A percentile compares a stretch with the other conserved stretches of the same genome.
phyloP scores from a whole-genome alignment of 768 basidiomycete genomes.

The Sporobolomyces roseus region DNA sequence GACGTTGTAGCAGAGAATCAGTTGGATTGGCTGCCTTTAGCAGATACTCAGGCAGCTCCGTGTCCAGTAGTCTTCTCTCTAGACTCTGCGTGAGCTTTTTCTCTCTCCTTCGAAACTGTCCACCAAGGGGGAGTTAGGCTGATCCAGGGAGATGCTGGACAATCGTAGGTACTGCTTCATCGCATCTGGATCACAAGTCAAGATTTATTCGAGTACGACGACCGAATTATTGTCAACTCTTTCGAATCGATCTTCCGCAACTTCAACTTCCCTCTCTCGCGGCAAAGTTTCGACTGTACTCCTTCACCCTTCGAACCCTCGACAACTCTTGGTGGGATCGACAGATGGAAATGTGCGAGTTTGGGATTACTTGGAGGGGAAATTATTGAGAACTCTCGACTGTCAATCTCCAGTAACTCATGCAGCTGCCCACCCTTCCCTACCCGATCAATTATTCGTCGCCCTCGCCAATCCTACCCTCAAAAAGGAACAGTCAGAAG shows the following conservation, averaged over 20 bases:
- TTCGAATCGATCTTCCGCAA: conserved; percentile 50
- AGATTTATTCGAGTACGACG: conserved; percentile 75
- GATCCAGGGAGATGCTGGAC: too few relatives aligned
- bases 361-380: conserved; percentile 90
- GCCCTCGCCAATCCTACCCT: conserved; percentile 47
- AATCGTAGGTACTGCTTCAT: conserved; percentile 82
- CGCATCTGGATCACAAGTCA: conserved; percentile 71
- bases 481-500: neutral
- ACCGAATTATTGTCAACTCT: conserved; percentile 78
- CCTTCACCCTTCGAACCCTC: conserved; percentile 77
- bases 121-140: too few relatives aligned
- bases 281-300: conserved; percentile 65
- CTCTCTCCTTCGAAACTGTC: neutral
- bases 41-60: neutral
- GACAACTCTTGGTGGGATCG: conserved; percentile 83
- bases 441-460: conserved; percentile 68
- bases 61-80: conserved; percentile 38
- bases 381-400: conserved; percentile 68
- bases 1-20: neutral
- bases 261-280: conserved; percentile 44
- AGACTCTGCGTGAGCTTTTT: conserved; percentile 21
- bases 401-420: conserved; percentile 66
- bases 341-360: conserved; percentile 76
- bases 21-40: conserved; percentile 25
- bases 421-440: conserved; percentile 66